A percentile compares a stretch with the other conserved stretches of the same genome.
Conservation (phyloP, 768 basidiomycete species). For the Ramaria sp. region DNA sequence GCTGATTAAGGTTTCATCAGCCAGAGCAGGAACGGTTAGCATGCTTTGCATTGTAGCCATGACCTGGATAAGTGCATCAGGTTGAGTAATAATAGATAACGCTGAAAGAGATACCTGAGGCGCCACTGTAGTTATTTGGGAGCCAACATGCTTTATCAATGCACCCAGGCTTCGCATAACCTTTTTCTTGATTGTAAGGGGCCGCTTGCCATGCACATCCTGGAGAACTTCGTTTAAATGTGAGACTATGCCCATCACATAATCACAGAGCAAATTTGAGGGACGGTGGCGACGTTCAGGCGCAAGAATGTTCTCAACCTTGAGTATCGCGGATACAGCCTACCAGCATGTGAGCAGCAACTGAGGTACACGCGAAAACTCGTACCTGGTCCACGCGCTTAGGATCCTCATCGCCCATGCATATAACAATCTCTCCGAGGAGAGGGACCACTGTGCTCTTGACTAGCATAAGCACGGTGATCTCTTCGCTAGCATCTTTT, state of each 20-base stretch:
- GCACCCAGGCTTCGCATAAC: conserved; percentile 72
- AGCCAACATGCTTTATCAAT: conserved; percentile 60
- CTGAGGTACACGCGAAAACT: neutral
- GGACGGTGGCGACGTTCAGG: conserved; percentile 19
- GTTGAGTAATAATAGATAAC: too few species aligned
- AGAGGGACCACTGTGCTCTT: conserved; percentile 59
- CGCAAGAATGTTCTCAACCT: conserved; percentile 27
- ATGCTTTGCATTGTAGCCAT: conserved; percentile 94
- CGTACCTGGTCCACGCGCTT: conserved; percentile 36
- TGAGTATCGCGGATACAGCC: conserved; percentile 35
- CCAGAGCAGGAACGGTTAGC: conserved; percentile 62
- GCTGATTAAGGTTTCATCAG: conserved; percentile 65
- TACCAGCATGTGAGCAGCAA: conserved; percentile 19
- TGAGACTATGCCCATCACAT: conserved; percentile 80
- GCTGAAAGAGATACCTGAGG: conserved; percentile 58
- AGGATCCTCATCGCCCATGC: conserved; percentile 60
- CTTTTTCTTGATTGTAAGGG: conserved; percentile 55
- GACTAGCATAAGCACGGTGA: conserved; percentile 35
- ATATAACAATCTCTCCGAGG: conserved; percentile 64
- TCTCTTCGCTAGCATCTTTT: conserved; percentile 26
- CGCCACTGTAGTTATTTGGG: conserved; percentile 62
- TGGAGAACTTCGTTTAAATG: conserved; percentile 80
- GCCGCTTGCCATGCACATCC: conserved; percentile 71
- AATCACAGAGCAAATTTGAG: conserved; percentile 53
- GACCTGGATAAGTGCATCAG: conserved; percentile 40